Percentiles rank a stretch among this genome's conserved stretches.
Evolutionary conservation across 2,329 filamentous ascomycete species (phyloP).

Genomic region (Pleurostoma richardsiae): DNA sequence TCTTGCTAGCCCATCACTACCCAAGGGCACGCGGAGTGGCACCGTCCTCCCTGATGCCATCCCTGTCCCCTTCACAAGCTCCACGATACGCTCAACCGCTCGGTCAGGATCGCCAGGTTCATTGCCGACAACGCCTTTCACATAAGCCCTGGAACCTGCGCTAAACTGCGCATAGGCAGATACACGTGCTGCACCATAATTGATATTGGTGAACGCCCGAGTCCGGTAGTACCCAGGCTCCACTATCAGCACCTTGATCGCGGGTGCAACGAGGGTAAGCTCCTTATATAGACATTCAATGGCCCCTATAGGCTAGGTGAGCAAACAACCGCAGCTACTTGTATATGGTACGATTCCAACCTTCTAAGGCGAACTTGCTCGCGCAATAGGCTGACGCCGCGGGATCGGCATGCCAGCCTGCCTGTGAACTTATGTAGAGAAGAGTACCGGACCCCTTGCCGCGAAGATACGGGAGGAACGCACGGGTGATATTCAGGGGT

Average conservation of each 20-base stretch:
- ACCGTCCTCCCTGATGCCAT: constrained; percentile 18
- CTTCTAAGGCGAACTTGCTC: constrained; percentile 24
- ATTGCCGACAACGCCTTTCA: constrained; percentile 16
- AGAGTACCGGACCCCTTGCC: constrained; percentile 21
- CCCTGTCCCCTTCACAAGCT: constrained; percentile 43
- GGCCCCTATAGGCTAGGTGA: constrained; percentile 10
- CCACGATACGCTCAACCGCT: constrained; percentile 45
- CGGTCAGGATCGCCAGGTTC: constrained; percentile 46
- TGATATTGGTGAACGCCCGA: constrained; percentile 27
- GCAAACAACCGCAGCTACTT: background rate
- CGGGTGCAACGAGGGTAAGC: constrained; percentile 19
- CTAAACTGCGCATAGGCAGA: constrained; percentile 25
- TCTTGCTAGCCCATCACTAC: constrained; percentile 43
- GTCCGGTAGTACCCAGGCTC: constrained; percentile 39
- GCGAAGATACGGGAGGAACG: constrained; percentile 24
- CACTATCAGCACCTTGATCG: constrained; percentile 28
- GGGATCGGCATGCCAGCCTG: constrained; percentile 24
- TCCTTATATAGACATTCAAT: constrained; percentile 26
- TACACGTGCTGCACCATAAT: constrained; percentile 15
- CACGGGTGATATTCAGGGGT: constrained; percentile 27
- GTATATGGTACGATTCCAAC: constrained; percentile 7
- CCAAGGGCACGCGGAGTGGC: constrained; percentile 46
- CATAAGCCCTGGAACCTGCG: constrained; percentile 8
- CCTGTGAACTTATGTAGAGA: constrained; percentile 27
- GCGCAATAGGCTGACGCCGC: constrained; percentile 23